Base-by-base conservation (phyloP, 495 filamentous ascomycete genomes). In the Saxophila tyrrhenica region DNA sequence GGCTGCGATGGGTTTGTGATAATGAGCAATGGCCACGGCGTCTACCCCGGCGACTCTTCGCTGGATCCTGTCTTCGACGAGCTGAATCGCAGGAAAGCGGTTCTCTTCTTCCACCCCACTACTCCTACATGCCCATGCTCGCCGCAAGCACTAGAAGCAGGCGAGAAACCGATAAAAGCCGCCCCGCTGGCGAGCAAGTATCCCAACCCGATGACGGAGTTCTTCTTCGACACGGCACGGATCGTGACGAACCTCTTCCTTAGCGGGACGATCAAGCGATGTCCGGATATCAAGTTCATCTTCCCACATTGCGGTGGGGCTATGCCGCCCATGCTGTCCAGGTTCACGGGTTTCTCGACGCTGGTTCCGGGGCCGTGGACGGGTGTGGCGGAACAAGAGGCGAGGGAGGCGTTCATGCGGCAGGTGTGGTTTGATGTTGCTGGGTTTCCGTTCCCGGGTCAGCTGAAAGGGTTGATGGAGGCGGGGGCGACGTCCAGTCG, bases 41-140 rank as follows among this genome's bases (percentile, higher is more conserved):
- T 68, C 16, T 82, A 81, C 54, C 68, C 77, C 2, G 77, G 78
- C 10, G 71, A 77, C 50, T 21, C 63, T 1, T 21, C 39, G 2
- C 66, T 81, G 39, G 66, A 66, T 21, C 65, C 66, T 0, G 58
- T 81, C 8, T 75, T 68, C 57, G 57, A 58, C 20, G 67, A 62
- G 44, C 46, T 71, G 49, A 65, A 70, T 44, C 25, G 39, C 23
- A 39, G 64, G 0, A 42, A 62, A 0, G 67, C 66, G 0, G 69
- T 65, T 0, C 64, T 74, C 0, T 80, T 81, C 60, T 70, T 80
- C 20, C 78, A 81, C 52, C 78, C 78, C 0, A 79, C 75, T 2
- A 72, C 55, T 25, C 64, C 66, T 1, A 50, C 9, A 7, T 57
- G 54, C 38, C 49, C 58, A 1, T 61, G 58, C 47, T 66, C 58